Conservation (phyloP, 2,329 filamentous ascomycete genomes). For the Fusarium anthophilum region DNA sequence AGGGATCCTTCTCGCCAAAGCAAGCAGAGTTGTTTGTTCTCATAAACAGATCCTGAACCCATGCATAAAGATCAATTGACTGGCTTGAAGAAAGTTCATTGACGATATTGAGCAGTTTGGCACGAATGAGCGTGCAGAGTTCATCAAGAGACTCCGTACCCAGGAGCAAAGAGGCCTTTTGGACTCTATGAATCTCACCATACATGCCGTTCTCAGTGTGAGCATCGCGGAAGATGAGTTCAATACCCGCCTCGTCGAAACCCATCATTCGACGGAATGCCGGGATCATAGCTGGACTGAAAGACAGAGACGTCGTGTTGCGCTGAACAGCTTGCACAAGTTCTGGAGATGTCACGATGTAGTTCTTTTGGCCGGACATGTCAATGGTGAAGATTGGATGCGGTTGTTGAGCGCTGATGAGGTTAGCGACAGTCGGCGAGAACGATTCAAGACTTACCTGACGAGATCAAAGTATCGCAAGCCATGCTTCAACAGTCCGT, state of each 20-base stretch:
- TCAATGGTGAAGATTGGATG: slow-evolving; percentile 39
- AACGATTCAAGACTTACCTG: background rate
- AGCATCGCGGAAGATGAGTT: slow-evolving; percentile 36
- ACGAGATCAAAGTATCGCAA: slow-evolving; percentile 30
- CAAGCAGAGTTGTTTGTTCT: slow-evolving; percentile 35
- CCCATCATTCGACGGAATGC: slow-evolving; percentile 37
- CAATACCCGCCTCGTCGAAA: slow-evolving; percentile 29
- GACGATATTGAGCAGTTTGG: slow-evolving; percentile 5
- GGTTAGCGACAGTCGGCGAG: background rate
- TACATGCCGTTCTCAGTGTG: slow-evolving; percentile 38
- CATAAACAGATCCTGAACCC: slow-evolving; percentile 32
- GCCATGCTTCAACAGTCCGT: slow-evolving; percentile 27
- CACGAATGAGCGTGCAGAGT: slow-evolving; percentile 6
- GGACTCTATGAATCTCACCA: slow-evolving; percentile 32
- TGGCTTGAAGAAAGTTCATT: slow-evolving; percentile 12
- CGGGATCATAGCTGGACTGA: slow-evolving; percentile 32
- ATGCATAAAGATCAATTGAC: slow-evolving; percentile 20
- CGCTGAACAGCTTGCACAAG: slow-evolving; percentile 33
- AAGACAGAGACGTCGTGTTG: slow-evolving; percentile 24
- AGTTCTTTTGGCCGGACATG: slow-evolving; percentile 34
- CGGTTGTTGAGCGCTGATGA: slow-evolving; percentile 21
- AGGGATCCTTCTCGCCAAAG: slow-evolving; percentile 31
- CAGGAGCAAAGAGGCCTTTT: slow-evolving; percentile 28
- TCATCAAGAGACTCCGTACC: slow-evolving; percentile 29
- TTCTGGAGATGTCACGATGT: slow-evolving; percentile 36